These are phyloP conservation scores for Helicocarpus griseus DNA, from an alignment of 2,329 filamentous ascomycete genomes.

Conservation along the genomic window DNA sequence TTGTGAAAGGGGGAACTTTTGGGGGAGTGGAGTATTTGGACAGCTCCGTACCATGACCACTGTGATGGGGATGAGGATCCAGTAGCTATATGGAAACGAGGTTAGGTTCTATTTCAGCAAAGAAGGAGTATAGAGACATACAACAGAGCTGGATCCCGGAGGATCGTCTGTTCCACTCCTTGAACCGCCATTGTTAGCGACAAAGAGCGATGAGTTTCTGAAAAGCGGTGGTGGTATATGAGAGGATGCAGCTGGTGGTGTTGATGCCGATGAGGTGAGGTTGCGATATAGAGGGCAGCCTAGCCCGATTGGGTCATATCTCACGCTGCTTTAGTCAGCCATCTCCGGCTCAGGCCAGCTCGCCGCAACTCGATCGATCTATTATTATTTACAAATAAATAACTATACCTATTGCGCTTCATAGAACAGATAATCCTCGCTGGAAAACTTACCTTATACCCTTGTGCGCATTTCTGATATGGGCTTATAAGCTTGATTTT, in stretches of 20 bases:
- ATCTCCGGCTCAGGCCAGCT: neutral
- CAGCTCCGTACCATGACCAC: conserved; percentile 68
- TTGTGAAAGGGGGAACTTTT: conserved; percentile 2
- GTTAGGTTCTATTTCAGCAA: neutral
- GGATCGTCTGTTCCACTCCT: conserved; percentile 84
- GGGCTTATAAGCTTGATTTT: neutral
- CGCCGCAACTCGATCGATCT: neutral
- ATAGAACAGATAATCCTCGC: too few species aligned
- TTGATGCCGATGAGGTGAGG: too few species aligned
- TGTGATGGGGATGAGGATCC: conserved; percentile 96
- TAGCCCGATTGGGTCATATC: neutral
- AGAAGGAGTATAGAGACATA: conserved; percentile 39
- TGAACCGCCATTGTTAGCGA: conserved; percentile 59
- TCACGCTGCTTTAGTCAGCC: neutral
- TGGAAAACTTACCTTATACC: neutral
- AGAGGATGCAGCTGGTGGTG: too few species aligned
- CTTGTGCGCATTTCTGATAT: neutral
- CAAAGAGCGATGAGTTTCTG: neutral
- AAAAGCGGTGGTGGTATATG: neutral
- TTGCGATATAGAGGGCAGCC: neutral
- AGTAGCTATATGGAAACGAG: conserved; percentile 58
- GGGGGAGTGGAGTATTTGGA: neutral
- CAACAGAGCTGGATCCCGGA: conserved; percentile 97
- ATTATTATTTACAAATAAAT: neutral
- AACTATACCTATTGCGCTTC: neutral